Percentiles rank a stretch among this genome's conserved stretches.
phyloP scores from a whole-genome alignment of 805 yeast species.

The Cyberlindnera mycetangii region DNA sequence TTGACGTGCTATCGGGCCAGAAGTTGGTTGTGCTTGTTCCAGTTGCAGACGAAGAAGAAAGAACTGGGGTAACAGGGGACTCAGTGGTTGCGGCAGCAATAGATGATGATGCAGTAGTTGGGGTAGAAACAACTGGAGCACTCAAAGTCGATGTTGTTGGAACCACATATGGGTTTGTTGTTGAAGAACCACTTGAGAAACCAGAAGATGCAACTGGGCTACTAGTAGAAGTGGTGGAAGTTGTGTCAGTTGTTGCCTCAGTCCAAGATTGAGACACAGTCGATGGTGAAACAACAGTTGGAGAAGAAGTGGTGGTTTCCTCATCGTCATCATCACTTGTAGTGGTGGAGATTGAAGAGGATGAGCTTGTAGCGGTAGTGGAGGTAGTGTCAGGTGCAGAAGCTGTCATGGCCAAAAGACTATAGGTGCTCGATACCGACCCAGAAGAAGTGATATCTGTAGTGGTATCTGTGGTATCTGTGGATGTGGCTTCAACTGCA shows the following conservation, averaged over 20 bases:
- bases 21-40: slow-evolving; percentile 2
- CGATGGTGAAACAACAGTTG: slow-evolving; percentile 4
- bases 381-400: slow-evolving; percentile 4
- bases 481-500: not conserved
- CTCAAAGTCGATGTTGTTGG: slow-evolving; percentile 9
- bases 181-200: not conserved
- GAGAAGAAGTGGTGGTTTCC: not conserved
- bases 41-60: slow-evolving; percentile 1
- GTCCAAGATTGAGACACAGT: slow-evolving; percentile 5
- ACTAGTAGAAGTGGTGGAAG: too few species aligned
- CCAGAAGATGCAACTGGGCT: not conserved
- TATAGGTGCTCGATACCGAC: too few species aligned
- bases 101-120: slow-evolving; percentile 1
- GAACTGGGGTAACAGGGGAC: not conserved
- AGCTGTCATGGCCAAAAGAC: too few species aligned
- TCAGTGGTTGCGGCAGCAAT: slow-evolving; percentile 2
- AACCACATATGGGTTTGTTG: slow-evolving; percentile 11
- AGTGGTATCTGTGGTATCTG: too few species aligned
- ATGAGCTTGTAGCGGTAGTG: not conserved
- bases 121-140: slow-evolving; percentile 10
- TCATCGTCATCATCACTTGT: slow-evolving; percentile 5
- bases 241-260: not conserved
- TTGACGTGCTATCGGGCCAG: slow-evolving; percentile 2
- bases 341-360: slow-evolving; percentile 1
- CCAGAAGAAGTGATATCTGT: too few species aligned